Percentiles rank a stretch among this genome's conserved stretches.
Evolutionary conservation across 805 yeast genomes (phyloP).

Genomic region (Trichomonascus vanleenenianus): DNA sequence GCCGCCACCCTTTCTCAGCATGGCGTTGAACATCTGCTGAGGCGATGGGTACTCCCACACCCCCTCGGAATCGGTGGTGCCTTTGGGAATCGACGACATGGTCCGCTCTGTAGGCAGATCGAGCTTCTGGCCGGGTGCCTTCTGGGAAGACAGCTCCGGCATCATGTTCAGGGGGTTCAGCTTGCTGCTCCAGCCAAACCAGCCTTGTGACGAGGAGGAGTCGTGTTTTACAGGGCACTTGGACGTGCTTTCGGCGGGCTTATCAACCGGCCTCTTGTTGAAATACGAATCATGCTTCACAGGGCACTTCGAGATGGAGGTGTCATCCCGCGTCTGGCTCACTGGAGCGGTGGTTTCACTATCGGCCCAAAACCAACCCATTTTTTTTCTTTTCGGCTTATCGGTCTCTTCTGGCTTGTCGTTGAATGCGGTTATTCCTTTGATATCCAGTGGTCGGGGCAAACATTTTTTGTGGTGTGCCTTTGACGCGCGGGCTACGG

Average conservation of each 20-base stretch:
- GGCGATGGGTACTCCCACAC: slow-evolving; percentile 99
- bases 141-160: slow-evolving; percentile 66
- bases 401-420: not conserved
- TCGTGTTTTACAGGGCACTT: slow-evolving; percentile 29
- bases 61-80: slow-evolving; percentile 54
- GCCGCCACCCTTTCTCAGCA: slow-evolving; percentile 89
- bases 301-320: slow-evolving; percentile 30
- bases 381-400: slow-evolving; percentile 24
- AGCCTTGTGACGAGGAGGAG: slow-evolving; percentile 9
- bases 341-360: slow-evolving; percentile 4
- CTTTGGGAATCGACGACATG: slow-evolving; percentile 79
- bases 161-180: slow-evolving; percentile 83
- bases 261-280: slow-evolving; percentile 11
- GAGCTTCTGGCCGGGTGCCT: slow-evolving; percentile 72
- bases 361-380: slow-evolving; percentile 93
- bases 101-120: slow-evolving; percentile 79
- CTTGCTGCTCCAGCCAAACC: slow-evolving; percentile 15
- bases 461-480: no score
- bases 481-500: no score
- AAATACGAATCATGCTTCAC: slow-evolving; percentile 32
- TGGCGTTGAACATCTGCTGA: slow-evolving; percentile 97
- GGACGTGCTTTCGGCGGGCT: slow-evolving; percentile 8
- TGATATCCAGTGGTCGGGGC: no score
- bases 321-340: slow-evolving; percentile 5
- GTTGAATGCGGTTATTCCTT: no score